Evolutionary conservation across 176 grass and related monocot genomes (phyloP), one percentile per base, ranked within the genome.

Genomic region (Alloteropsis semialata): DNA sequence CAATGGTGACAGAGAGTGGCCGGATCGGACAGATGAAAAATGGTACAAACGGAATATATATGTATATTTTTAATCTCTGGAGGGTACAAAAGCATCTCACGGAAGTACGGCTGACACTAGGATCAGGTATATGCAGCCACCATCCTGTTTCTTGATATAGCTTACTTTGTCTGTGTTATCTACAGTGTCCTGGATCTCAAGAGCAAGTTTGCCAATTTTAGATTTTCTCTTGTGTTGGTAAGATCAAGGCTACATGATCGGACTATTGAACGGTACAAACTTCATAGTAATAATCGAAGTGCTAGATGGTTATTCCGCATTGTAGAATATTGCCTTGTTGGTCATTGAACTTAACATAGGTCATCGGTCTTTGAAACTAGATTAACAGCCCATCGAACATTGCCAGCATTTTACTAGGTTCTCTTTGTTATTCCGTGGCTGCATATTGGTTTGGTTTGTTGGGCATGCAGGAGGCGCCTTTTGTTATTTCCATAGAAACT

Each of bases 61-160:
- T n/a, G n/a, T n/a, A n/a, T n/a, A n/a, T n/a, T n/a, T n/a, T n/a
- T n/a, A n/a, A n/a, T n/a, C n/a, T n/a, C n/a, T n/a, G n/a, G n/a
- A n/a, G 8, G 34, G 13, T 55, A 82, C 43, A 28, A 53, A 30
- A 21, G 16, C 0, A 34, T 62, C 9, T 18, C 36, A n/a, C 19
- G 19, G 30, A 6, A 6, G 75, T 78, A 85, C 74, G 65, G 65
- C 46, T 8, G 16, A 17, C 84, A 71, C 83, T 10, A 70, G 42
- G 49, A 44, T 36, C 5, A 36, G 34, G 34, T 36, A 36, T 36
- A 36, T 5, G 34, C 34, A 36, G 34, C 34, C 34, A 36, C 34
- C 5, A 36, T 36, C 34, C 5, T 36, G 34, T 36, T 36, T 36
- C 34, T 36, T 3, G 34, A 36, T 36, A 36, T 36, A 5, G 34